A percentile compares a stretch with the other conserved stretches of the same genome.
Evolutionary conservation across 1,284 basidiomycete species (phyloP).

Genomic region (Pseudozyma pruni): DNA sequence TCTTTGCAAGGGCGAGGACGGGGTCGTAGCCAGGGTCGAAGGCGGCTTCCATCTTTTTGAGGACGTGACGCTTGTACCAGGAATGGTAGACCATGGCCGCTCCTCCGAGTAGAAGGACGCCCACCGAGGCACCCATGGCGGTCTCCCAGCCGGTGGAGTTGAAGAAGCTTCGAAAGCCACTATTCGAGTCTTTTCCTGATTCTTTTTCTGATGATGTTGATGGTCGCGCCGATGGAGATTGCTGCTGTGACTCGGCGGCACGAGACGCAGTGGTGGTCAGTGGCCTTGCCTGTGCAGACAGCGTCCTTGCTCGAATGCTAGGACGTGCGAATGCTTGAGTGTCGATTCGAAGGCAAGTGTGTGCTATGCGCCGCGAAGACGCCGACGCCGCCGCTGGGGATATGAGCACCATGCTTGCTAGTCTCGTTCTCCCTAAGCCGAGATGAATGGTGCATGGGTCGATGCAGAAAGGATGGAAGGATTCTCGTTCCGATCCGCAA

Average conservation of each 20-base stretch:
- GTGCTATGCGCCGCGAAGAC: conserved; percentile 13
- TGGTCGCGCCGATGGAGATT: not conserved
- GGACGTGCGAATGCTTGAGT: not conserved
- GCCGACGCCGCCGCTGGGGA: conserved; percentile 14
- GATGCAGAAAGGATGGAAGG: no score
- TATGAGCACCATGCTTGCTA: conserved; percentile 14
- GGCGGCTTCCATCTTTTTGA: conserved; percentile 62
- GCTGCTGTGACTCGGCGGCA: conserved; percentile 10
- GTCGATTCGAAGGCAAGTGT: not conserved
- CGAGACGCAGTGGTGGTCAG: conserved; percentile 9
- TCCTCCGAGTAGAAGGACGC: conserved; percentile 59
- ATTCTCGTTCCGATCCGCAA: no score
- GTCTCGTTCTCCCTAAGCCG: not conserved
- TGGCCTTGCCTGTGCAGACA: not conserved
- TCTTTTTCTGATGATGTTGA: conserved; percentile 7
- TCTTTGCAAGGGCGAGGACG: conserved; percentile 54
- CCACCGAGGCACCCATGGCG: conserved; percentile 61
- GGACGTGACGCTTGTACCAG: conserved; percentile 60
- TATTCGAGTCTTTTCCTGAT: conserved; percentile 23
- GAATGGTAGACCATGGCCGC: conserved; percentile 60
- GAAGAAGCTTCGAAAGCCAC: conserved; percentile 49
- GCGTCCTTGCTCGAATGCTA: not conserved
- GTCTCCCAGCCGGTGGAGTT: conserved; percentile 64
- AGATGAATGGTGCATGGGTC: no score
- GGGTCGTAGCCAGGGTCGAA: conserved; percentile 64